Conservation (phyloP, 2,329 filamentous ascomycete species). For the Tothia fuscella region DNA sequence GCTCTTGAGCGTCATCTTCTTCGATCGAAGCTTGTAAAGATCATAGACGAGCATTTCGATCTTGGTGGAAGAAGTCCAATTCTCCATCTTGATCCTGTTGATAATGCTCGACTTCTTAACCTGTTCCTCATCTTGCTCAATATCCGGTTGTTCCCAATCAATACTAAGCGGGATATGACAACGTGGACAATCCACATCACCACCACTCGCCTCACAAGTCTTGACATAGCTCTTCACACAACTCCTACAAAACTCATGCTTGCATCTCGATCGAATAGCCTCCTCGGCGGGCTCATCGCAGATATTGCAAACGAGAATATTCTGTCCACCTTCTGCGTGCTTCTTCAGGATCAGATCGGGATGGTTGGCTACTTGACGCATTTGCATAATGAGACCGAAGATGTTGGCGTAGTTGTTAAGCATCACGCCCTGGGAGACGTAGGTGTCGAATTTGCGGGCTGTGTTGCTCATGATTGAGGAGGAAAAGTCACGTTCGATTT, state of each 20-base stretch:
- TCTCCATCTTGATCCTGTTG: constrained; percentile 96
- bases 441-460: constrained; percentile 83
- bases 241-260: constrained; percentile 79
- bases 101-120: constrained; percentile 96
- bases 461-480: constrained; percentile 90
- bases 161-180: constrained; percentile 86
- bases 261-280: constrained; percentile 81
- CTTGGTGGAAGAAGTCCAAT: constrained; percentile 97
- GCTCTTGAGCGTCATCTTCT: constrained; percentile 88
- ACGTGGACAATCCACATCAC: constrained; percentile 63
- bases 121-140: constrained; percentile 75
- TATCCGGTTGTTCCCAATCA: constrained; percentile 88
- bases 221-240: constrained; percentile 72
- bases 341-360: constrained; percentile 90
- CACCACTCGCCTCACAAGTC: constrained; percentile 55
- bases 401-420: constrained; percentile 98
- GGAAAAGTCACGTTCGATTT: constrained; percentile 92
- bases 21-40: constrained; percentile 78
- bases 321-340: constrained; percentile 72
- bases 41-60: constrained; percentile 95
- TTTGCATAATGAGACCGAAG: constrained; percentile 97
- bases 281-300: constrained; percentile 96
- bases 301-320: constrained; percentile 82
- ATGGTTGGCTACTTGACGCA: constrained; percentile 95
- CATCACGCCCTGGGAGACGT: constrained; percentile 85